These are phyloP conservation scores for Podospora didyma DNA, from an alignment of 495 filamentous ascomycete species.

Conservation along the genomic window DNA sequence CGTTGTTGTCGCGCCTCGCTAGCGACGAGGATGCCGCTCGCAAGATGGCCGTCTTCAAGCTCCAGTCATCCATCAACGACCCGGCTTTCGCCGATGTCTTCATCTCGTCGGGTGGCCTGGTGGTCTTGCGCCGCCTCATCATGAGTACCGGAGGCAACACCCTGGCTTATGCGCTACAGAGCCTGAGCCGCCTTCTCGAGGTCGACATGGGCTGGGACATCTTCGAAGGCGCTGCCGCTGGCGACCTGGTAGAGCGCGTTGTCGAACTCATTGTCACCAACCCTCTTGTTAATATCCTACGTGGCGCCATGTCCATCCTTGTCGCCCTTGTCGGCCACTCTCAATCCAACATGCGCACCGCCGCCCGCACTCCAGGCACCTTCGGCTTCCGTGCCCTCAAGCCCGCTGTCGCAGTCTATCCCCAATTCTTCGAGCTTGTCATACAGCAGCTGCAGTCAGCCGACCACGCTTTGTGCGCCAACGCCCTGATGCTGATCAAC, in stretches of 20 bases:
- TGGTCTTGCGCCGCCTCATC: constrained; percentile 73
- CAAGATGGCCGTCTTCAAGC: constrained; percentile 98
- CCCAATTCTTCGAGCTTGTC: constrained; percentile 91
- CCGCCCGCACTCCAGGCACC: constrained; percentile 42
- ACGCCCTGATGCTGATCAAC: constrained; percentile 92
- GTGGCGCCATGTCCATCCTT: constrained; percentile 93
- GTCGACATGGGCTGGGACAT: constrained; percentile 97
- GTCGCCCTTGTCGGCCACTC: constrained; percentile 89
- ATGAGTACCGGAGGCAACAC: constrained; percentile 88
- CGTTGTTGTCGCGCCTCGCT: constrained; percentile 50
- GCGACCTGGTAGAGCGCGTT: constrained; percentile 62
- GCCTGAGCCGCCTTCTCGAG: constrained; percentile 79
- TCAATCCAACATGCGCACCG: constrained; percentile 28
- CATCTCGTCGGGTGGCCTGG: constrained; percentile 81
- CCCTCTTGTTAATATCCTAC: constrained; percentile 93
- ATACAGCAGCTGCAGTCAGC: constrained; percentile 85
- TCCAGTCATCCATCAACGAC: constrained; percentile 90
- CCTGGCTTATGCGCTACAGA: constrained; percentile 88
- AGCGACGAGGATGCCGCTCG: constrained; percentile 78
- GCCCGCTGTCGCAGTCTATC: constrained; percentile 84
- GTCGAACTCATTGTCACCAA: constrained; percentile 94
- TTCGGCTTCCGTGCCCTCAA: constrained; percentile 89
- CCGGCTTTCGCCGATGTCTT: constrained; percentile 96
- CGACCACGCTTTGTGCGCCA: constrained; percentile 94
- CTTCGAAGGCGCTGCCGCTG: constrained; percentile 46